These are phyloP conservation scores for Cordyceps cicadae DNA, from an alignment of 2,329 filamentous ascomycete genomes.

Conservation along the genomic window DNA sequence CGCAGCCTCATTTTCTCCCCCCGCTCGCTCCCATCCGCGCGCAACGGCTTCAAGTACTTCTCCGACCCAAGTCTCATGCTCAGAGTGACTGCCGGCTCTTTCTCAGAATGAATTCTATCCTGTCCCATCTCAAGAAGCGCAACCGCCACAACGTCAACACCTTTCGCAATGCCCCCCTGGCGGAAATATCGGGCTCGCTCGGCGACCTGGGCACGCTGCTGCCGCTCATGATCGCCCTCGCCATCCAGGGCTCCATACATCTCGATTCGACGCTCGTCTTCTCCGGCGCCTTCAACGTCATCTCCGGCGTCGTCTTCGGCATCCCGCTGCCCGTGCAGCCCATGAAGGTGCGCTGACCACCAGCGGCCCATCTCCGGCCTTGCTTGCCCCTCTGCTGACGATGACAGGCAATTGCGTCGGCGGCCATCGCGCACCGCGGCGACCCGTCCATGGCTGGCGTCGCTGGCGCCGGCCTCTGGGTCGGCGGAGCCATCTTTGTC, in stretches of 20 bases:
- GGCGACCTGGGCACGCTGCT: conserved; percentile 87
- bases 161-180: conserved; percentile 37
- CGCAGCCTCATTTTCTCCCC: not conserved
- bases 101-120: conserved; percentile 8
- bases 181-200: conserved; percentile 78
- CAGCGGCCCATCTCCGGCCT: not conserved
- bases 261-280: conserved; percentile 80
- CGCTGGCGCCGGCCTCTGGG: conserved; percentile 71
- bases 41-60: not conserved
- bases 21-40: not conserved
- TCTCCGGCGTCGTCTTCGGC: conserved; percentile 75
- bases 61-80: not conserved
- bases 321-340: conserved; percentile 88
- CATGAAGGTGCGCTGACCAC: conserved; percentile 47
- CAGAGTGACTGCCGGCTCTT: not conserved
- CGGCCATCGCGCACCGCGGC: conserved; percentile 67
- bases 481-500: conserved; percentile 62
- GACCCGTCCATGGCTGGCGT: conserved; percentile 45
- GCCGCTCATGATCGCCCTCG: conserved; percentile 80
- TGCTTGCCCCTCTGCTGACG: not conserved
- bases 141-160: conserved; percentile 42
- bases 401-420: conserved; percentile 69
- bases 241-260: conserved; percentile 68
- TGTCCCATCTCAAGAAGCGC: conserved; percentile 21
- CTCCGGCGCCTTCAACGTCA: conserved; percentile 77